These are phyloP conservation scores for Diaporthe eres DNA, from an alignment of 2,329 filamentous ascomycete species.

Conservation along the genomic window DNA sequence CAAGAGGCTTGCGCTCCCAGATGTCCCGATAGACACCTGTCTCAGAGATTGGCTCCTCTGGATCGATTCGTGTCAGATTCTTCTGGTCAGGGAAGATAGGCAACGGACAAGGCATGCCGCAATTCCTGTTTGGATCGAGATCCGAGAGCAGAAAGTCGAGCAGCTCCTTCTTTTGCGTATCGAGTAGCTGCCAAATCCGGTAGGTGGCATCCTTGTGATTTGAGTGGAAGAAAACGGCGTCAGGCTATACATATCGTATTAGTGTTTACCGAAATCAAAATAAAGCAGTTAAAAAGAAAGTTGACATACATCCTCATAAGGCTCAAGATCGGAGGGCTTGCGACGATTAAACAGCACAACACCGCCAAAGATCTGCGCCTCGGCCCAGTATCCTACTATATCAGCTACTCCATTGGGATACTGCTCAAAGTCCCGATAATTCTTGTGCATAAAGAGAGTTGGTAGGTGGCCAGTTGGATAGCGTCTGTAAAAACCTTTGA, in stretches of 20 bases:
- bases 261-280: not conserved
- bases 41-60: conserved; percentile 45
- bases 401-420: conserved; percentile 49
- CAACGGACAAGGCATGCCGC: conserved; percentile 35
- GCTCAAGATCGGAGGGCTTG: not conserved
- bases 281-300: not conserved
- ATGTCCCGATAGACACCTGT: conserved; percentile 48
- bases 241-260: not conserved
- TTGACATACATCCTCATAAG: conserved; percentile 3
- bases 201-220: conserved; percentile 42
- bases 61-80: conserved; percentile 47
- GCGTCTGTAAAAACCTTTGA: conserved; percentile 25
- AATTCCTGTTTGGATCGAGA: not conserved
- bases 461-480: conserved; percentile 36
- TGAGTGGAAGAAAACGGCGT: conserved; percentile 46
- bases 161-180: conserved; percentile 45
- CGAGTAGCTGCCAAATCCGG: conserved; percentile 46
- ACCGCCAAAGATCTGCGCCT: conserved; percentile 48
- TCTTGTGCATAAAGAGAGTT: conserved; percentile 48
- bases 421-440: conserved; percentile 48
- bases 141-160: conserved; percentile 44
- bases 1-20: conserved; percentile 47
- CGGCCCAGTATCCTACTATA: conserved; percentile 49
- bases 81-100: conserved; percentile 42
- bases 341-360: conserved; percentile 45